Conservation (phyloP, 2,329 filamentous ascomycete genomes). For the Periconia digitata region DNA sequence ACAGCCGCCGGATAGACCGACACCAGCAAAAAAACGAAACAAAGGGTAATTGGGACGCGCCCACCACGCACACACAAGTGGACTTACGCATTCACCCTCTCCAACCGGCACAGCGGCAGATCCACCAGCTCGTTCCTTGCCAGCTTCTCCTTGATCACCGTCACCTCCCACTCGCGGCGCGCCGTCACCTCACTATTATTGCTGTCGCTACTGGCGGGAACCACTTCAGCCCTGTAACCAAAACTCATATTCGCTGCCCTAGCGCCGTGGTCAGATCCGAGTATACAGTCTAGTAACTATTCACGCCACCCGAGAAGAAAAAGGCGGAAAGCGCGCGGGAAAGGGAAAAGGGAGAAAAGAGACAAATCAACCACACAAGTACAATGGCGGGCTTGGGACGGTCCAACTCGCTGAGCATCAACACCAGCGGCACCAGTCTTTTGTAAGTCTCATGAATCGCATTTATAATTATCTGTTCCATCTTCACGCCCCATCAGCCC, state of each 20-base stretch:
- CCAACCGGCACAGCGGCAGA: constrained; percentile 21
- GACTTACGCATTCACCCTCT: constrained; percentile 22
- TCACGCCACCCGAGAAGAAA: too few species aligned
- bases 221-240: constrained; percentile 14
- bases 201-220: constrained; percentile 1
- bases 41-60: neutral
- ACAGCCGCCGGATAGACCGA: too few species aligned
- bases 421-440: constrained; percentile 52
- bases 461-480: constrained; percentile 10
- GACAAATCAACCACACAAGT: neutral
- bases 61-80: neutral
- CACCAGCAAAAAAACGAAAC: neutral
- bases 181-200: constrained; percentile 18
- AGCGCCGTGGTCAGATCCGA: constrained; percentile 3
- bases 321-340: too few species aligned
- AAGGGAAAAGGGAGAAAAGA: neutral
- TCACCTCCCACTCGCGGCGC: constrained; percentile 23
- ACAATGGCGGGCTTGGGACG: constrained; percentile 49
- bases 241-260: constrained; percentile 13
- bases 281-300: too few species aligned
- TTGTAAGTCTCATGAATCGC: constrained; percentile 45
- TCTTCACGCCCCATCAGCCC: constrained; percentile 3
- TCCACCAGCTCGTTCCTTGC: constrained; percentile 17
- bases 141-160: constrained; percentile 22
- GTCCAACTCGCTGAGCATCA: constrained; percentile 56